Base-by-base conservation (phyloP, 345 rosid genomes). In the Isatis tinctoria region DNA sequence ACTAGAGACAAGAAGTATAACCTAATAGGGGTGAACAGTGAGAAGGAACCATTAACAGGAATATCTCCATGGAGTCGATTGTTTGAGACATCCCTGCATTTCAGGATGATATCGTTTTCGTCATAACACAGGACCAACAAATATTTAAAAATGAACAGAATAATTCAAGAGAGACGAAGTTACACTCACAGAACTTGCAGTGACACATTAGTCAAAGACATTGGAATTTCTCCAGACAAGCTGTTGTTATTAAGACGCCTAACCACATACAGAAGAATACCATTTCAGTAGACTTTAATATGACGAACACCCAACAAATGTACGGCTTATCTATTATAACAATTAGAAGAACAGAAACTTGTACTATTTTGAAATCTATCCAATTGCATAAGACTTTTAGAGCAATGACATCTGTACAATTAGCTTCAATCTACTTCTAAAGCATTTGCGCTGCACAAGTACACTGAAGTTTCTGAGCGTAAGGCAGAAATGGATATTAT, bases 171-270 rank as follows among this genome's bases (percentile, higher is more conserved):
- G 40, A 51, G 65, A 61, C 32, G 60, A 74, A 28, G 43, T 27
- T 37, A 60, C 37, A 89, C 97, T 88, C 73, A 90, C 94, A 90
- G 83, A 58, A 88, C 92, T 90, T 88, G 97, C 77, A 90, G 78
- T 60, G 83, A 3, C 59, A 90, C 63, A 5, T 11, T 14, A 35
- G 94, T 90, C 69, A 90, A 83, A 35, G 66, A 26, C 82, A 17
- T 1, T 28, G 97, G 97, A 85, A 90, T 90, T 26, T 43, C 57
- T 51, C 87, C 92, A 8, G 83, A 45, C 77, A 90, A 80, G 57
- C 49, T 81, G 76, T 90, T 90, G 79, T 88, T 88, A 79, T 90
- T 88, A 65, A 90, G 89, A 82, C 89, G 97, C 87, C 97, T 88
- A 36, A 62, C 48, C 71, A 79, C 67, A 54, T 10, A 72, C 65